Conservation (phyloP, 2,329 filamentous ascomycete genomes). For the Incumbomyces lentus region DNA sequence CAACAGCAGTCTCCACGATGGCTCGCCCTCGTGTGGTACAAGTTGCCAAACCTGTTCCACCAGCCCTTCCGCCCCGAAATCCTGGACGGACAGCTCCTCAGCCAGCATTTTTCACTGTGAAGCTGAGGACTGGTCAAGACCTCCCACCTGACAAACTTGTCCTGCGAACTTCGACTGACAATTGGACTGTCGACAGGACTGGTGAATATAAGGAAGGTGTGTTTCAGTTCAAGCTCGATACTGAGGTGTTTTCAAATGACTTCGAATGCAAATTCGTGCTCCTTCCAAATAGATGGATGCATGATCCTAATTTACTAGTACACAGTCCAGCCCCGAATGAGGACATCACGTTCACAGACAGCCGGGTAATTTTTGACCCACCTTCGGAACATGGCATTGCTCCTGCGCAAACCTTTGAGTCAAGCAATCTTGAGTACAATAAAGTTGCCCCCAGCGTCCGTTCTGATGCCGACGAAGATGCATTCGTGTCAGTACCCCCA, state of each 20-base stretch:
- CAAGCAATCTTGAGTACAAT: background rate
- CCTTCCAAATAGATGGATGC: slow-evolving; percentile 5
- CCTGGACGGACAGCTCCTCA: slow-evolving; percentile 36
- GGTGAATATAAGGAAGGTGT: slow-evolving; percentile 3
- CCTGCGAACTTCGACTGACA: slow-evolving; percentile 4
- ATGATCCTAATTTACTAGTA: slow-evolving; percentile 4
- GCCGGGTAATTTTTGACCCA: background rate
- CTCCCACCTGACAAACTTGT: background rate
- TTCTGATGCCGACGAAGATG: slow-evolving; percentile 11
- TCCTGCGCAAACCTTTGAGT: background rate
- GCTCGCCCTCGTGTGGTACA: slow-evolving; percentile 59
- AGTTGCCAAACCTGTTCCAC: slow-evolving; percentile 69
- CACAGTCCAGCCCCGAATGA: slow-evolving; percentile 1
- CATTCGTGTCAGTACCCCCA: slow-evolving; percentile 16
- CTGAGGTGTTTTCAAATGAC: slow-evolving; percentile 1
- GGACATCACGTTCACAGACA: slow-evolving; percentile 5
- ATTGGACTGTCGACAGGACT: slow-evolving; percentile 7
- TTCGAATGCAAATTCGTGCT: slow-evolving; percentile 8
- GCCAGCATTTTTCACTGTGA: slow-evolving; percentile 10
- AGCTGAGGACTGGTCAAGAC: slow-evolving; percentile 7
- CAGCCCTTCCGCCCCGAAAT: slow-evolving; percentile 67
- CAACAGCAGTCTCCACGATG: slow-evolving; percentile 56
- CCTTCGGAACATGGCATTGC: background rate
- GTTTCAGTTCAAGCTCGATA: slow-evolving; percentile 7
- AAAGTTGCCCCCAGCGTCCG: background rate